Base-by-base conservation (phyloP, 2,329 filamentous ascomycete species). In the Magnaporthiopsis rhizophila region DNA sequence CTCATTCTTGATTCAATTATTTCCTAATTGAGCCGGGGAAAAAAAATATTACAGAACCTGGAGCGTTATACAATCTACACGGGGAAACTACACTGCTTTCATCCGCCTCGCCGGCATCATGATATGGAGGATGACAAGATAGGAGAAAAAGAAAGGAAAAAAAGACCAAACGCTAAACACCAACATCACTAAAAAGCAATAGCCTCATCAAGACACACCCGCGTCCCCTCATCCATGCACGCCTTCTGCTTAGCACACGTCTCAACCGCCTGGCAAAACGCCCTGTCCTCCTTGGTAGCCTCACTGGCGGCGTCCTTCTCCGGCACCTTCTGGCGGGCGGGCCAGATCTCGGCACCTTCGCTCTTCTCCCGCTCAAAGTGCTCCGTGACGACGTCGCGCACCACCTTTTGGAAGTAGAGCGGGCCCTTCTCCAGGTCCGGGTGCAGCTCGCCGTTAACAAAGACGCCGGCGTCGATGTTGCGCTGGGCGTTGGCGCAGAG, bases 361-460 rank as follows among this genome's bases (percentile, higher is more conserved):
- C 65, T 65, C 36, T 69, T 68, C 61, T 71, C 67, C 13, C 68
- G 61, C 28, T 70, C 65, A 28, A 70, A 66, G 65, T 74, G 72
- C 34, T 64, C 66, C 59, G 67, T 72, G 34, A 74, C 69, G 28
- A 69, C 66, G 21, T 69, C 65, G 13, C 71, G 65, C 21, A 69
- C 69, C 9, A 67, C 61, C 26, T 70, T 69, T 62, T 74, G 73
- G 64, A 74, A 85, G 73, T 79, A 84, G 0, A 86, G 73, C 0
- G 83, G 82, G 0, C 83, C 83, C 71, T 86, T 82, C 72, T 89
- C 86, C 72, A 83, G 80, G 62, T 78, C 76, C 0, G 86, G 85
- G 71, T 89, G 86, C 72, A 88, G 75, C 71, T 87, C 81, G 63
- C 86, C 86, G 69, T 84, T 87, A 71, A 86, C 75, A 65, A 87